Percentiles rank a stretch among this genome's conserved stretches.
These are phyloP conservation scores for Fagopyrum homotropicum DNA, from an alignment of 148 eudicot species.

Conservation along the genomic window DNA sequence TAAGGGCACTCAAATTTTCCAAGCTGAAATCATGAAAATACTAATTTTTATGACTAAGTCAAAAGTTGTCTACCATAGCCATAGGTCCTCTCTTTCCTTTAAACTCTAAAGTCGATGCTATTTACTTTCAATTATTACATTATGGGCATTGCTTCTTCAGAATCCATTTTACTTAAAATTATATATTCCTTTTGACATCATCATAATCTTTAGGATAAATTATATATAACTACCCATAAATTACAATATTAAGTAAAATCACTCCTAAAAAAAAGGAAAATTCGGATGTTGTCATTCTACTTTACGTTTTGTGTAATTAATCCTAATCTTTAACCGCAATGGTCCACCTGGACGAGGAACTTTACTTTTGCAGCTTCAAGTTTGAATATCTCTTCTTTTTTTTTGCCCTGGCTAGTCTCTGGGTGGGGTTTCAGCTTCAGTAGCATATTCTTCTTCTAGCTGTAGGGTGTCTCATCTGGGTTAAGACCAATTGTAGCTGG, in stretches of 20 bases:
- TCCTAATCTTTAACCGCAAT: background rate
- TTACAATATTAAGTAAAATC: too few species aligned
- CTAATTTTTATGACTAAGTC: too few species aligned
- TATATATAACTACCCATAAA: too few species aligned
- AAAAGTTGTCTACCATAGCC: too few species aligned
- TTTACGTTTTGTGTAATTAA: too few species aligned
- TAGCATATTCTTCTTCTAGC: background rate
- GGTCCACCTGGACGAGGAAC: background rate
- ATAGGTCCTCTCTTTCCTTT: background rate
- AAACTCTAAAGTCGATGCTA: background rate
- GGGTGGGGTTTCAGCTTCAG: background rate
- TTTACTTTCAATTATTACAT: background rate
- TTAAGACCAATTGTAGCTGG: background rate
- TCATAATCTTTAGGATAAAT: background rate
- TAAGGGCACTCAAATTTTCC: too few species aligned
- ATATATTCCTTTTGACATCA: background rate
- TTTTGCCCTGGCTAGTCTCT: background rate
- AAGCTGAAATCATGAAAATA: too few species aligned
- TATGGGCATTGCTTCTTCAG: background rate
- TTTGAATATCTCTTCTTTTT: background rate
- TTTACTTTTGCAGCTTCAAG: background rate
- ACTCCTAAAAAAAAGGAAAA: too few species aligned
- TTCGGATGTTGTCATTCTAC: fast-evolving
- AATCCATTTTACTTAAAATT: background rate
- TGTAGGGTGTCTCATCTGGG: background rate